Base-by-base conservation (phyloP, 768 basidiomycete species). In the Pleurotus citrinopileatus region DNA sequence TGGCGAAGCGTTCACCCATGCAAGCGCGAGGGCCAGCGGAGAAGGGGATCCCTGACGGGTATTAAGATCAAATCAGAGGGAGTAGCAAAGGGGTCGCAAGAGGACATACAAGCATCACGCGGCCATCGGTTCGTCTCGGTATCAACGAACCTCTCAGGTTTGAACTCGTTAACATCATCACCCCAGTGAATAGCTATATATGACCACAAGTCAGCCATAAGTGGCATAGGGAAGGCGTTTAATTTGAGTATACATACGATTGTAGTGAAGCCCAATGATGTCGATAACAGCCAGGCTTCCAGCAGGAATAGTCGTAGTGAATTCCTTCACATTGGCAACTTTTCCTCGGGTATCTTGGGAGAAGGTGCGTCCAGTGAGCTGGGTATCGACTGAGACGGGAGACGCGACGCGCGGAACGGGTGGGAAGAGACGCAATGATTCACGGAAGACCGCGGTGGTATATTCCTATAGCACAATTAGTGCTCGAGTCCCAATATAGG, bases 141-240 rank as follows among this genome's bases (percentile, higher is more conserved):
- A 51, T 81, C 79, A 26, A 82, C 67, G 61, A 81, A 82, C 0
- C 76, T 71, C 42, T 77, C 75, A 0, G 79, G 79, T 38, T 65
- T 78, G 67, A 79, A 82, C 17, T 72, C 69, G 8, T 57, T 62
- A 0, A 53, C 67, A 50, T 81, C 78, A n/a, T 69, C 63, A 8
- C 80, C 80, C 80, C 80, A 81, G 42, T 77, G 70, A 12, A 77
- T 64, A 1, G 76, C 80, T 82, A 36, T 2, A 37, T n/a, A 20
- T 7, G n/a, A 17, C 19, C n/a, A n/a, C n/a, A n/a, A n/a, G n/a
- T n/a, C n/a, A n/a, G n/a, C n/a, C n/a, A n/a, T n/a, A n/a, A n/a
- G n/a, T n/a, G n/a, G n/a, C n/a, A n/a, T n/a, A 26, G 2, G 7
- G 20, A 42, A 32, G 13, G 15, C 6, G n/a, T 1, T 25, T 36